Percentiles rank a stretch among this genome's conserved stretches.
Conservation (phyloP, 208 protist species). For the Trypanosoma mega region DNA sequence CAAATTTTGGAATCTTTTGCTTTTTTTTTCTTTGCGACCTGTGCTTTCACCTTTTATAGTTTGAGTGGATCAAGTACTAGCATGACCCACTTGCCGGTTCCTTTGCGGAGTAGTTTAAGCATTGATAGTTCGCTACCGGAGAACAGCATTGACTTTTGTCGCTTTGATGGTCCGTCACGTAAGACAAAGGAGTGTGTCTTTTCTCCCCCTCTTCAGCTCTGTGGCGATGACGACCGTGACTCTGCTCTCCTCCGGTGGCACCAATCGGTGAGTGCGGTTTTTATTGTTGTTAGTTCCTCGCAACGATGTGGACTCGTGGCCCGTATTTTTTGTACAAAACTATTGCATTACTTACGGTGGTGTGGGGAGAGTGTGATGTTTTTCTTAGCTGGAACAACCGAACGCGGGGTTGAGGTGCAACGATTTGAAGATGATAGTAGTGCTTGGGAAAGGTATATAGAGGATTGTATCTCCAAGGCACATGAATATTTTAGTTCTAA, state of each 20-base stretch:
- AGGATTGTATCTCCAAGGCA: slow-evolving; percentile 30
- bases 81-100: slow-evolving; percentile 8
- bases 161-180: slow-evolving; percentile 8
- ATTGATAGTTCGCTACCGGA: slow-evolving; percentile 8
- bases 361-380: slow-evolving; percentile 65
- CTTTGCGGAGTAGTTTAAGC: slow-evolving; percentile 19
- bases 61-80: no score
- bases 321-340: slow-evolving; percentile 66
- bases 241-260: slow-evolving; percentile 27
- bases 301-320: slow-evolving; percentile 46
- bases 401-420: slow-evolving; percentile 33
- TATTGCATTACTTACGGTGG: slow-evolving; percentile 63
- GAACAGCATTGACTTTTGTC: slow-evolving; percentile 26
- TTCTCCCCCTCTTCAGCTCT: not conserved
- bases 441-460: slow-evolving; percentile 37
- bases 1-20: not conserved
- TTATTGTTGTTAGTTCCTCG: slow-evolving; percentile 63
- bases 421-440: slow-evolving; percentile 32
- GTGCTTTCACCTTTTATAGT: no score
- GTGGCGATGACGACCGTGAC: not conserved
- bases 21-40: slow-evolving; percentile 4
- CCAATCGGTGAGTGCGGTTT: slow-evolving; percentile 39
- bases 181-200: slow-evolving; percentile 9
- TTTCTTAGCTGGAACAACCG: slow-evolving; percentile 33
- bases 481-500: slow-evolving; percentile 50